Conservation (phyloP, 257 asterid genomes). For the Solanum virginianum region DNA sequence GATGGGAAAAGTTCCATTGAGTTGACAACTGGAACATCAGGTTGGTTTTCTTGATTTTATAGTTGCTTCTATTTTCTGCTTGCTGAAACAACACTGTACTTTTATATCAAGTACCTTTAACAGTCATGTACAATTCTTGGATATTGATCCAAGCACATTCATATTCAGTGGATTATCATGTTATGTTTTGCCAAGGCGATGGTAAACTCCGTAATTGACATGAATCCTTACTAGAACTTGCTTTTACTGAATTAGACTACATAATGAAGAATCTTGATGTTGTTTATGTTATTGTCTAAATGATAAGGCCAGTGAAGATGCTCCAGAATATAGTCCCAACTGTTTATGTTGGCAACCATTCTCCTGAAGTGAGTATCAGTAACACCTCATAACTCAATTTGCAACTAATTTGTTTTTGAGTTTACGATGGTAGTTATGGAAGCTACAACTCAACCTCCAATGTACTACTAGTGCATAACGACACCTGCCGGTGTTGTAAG, state of each 20-base stretch:
- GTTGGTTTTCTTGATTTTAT: slow-evolving; percentile 11
- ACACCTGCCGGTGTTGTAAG: not conserved
- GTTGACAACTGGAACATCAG: slow-evolving; percentile 48
- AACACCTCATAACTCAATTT: not conserved
- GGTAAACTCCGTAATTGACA: not conserved
- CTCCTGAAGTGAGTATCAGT: slow-evolving; percentile 56
- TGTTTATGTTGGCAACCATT: slow-evolving; percentile 80
- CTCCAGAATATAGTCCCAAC: slow-evolving; percentile 80
- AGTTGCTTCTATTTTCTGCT: not conserved
- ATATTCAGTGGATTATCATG: not conserved
- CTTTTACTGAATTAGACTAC: not conserved
- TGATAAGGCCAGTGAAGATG: slow-evolving; percentile 51
- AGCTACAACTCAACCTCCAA: slow-evolving; percentile 33
- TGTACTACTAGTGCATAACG: slow-evolving; percentile 31
- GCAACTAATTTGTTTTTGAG: not conserved
- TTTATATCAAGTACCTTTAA: not conserved
- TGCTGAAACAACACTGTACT: not conserved
- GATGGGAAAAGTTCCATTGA: slow-evolving; percentile 53
- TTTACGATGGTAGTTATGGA: slow-evolving; percentile 38
- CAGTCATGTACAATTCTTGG: not conserved
- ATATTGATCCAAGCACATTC: not conserved
- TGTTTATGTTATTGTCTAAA: slow-evolving; percentile 27
- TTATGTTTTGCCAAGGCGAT: not conserved
- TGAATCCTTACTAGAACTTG: not conserved
- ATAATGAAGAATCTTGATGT: not conserved